These are phyloP conservation scores for Lanmaoa pseudosensibilis DNA, from an alignment of 768 basidiomycete species.

Conservation along the genomic window DNA sequence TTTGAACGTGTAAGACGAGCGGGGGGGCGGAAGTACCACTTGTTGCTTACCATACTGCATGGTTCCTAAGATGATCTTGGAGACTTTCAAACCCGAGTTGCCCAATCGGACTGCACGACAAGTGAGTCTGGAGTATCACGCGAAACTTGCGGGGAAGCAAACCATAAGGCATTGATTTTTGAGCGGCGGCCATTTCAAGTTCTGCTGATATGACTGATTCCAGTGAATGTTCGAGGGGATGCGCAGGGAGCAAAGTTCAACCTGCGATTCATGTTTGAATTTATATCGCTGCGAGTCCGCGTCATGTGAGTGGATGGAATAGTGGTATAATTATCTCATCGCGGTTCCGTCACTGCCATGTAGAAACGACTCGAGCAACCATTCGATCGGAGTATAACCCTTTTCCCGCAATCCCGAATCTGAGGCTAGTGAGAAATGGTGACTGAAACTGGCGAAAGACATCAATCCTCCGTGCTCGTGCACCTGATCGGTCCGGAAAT, in stretches of 20 bases:
- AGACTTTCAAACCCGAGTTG: conserved; percentile 5
- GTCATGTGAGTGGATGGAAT: conserved; percentile 5
- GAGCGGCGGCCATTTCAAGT: conserved; percentile 3
- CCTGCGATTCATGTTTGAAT: background rate
- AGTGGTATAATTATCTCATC: conserved; percentile 10
- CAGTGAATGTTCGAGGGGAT: background rate
- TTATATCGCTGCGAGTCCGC: background rate
- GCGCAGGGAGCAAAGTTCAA: background rate
- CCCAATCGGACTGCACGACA: conserved; percentile 7
- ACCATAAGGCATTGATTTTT: conserved; percentile 20
- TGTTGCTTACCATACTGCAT: conserved; percentile 13
- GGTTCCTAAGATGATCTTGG: conserved; percentile 3
- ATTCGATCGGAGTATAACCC: background rate
- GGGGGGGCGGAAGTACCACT: background rate
- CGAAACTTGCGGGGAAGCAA: background rate
- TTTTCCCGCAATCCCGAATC: background rate
- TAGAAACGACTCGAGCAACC: background rate
- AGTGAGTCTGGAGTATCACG: background rate
- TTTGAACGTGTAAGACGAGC: background rate
- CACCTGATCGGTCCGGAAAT: background rate
- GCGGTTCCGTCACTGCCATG: background rate
- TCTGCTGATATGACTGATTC: background rate
- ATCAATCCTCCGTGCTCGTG: background rate
- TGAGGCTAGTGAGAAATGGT: too few species aligned
- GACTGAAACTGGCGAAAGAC: too few species aligned